These are phyloP conservation scores for Coccomyxa subellipsoidea DNA, from an alignment of 163 green algal species.

Conservation along the genomic window DNA sequence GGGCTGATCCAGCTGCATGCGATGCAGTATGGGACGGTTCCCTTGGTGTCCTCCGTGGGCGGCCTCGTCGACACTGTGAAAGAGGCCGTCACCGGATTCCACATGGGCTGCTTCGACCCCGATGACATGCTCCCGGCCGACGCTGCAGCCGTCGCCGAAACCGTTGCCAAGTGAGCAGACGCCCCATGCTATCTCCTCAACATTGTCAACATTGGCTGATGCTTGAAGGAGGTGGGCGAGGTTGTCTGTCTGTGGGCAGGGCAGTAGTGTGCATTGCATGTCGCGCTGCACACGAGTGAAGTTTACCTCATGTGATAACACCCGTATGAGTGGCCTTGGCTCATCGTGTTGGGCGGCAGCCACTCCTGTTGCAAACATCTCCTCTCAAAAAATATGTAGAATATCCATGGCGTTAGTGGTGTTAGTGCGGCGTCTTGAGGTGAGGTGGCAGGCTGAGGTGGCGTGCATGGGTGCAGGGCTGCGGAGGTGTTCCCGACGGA, in stretches of 20 bases:
- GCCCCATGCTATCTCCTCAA: too few relatives aligned
- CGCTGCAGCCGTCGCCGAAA: conserved; percentile 65
- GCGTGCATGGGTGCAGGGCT: conserved; percentile 25
- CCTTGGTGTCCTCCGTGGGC: conserved; percentile 89
- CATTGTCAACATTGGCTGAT: too few relatives aligned
- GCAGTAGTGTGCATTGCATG: too few relatives aligned
- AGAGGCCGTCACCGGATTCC: conserved; percentile 97
- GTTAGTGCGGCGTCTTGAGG: not conserved
- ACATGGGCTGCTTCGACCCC: conserved; percentile 86
- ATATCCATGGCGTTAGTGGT: not conserved
- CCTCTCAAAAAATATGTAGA: too few relatives aligned
- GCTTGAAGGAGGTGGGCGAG: too few relatives aligned
- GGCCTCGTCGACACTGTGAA: conserved; percentile 94
- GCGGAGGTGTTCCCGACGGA: conserved; percentile 63
- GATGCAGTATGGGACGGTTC: conserved; percentile 91
- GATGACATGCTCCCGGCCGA: conserved; percentile 73
- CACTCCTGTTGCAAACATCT: too few relatives aligned
- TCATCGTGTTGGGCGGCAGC: too few relatives aligned
- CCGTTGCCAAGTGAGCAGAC: conserved; percentile 38
- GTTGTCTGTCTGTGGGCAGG: too few relatives aligned
- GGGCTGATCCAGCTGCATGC: conserved; percentile 97
- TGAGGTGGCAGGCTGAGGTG: not conserved
- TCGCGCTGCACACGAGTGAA: too few relatives aligned
- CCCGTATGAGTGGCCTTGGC: too few relatives aligned
- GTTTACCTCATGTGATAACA: too few relatives aligned